These are phyloP conservation scores for Quercus ilex DNA, from an alignment of 306 rosid genomes.

Conservation along the genomic window DNA sequence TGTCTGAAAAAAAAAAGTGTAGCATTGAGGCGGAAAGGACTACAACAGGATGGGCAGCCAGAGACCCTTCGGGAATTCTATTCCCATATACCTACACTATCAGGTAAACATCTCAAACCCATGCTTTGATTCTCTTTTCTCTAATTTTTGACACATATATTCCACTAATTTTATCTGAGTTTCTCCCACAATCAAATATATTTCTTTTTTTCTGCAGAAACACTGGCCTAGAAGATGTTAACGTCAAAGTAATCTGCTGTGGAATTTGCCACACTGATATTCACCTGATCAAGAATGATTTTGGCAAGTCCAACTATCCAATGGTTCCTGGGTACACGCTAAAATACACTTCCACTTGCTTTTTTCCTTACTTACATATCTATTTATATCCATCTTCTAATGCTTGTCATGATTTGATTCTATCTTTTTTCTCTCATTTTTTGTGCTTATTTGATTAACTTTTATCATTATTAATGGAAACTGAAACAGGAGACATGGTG, in stretches of 20 bases:
- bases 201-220: conserved; percentile 40
- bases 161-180: neutral
- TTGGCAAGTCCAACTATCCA: conserved; percentile 82
- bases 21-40: conserved; percentile 54
- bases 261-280: conserved; percentile 86
- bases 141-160: neutral
- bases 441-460: neutral
- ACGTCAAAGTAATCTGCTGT: conserved; percentile 65
- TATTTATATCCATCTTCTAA: too few relatives aligned
- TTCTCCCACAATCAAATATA: neutral
- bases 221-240: conserved; percentile 79
- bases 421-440: neutral
- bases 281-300: conserved; percentile 73
- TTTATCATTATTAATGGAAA: neutral
- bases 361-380: neutral
- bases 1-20: conserved; percentile 17
- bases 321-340: conserved; percentile 76
- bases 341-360: neutral
- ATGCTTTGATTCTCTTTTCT: neutral
- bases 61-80: conserved; percentile 90
- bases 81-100: conserved; percentile 62
- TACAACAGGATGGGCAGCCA: conserved; percentile 78
- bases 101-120: conserved; percentile 30
- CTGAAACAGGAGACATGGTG: conserved; percentile 42
- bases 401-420: neutral